phyloP scores from a whole-genome alignment of 805 yeast species.

The Saturnispora ahearnii region DNA sequence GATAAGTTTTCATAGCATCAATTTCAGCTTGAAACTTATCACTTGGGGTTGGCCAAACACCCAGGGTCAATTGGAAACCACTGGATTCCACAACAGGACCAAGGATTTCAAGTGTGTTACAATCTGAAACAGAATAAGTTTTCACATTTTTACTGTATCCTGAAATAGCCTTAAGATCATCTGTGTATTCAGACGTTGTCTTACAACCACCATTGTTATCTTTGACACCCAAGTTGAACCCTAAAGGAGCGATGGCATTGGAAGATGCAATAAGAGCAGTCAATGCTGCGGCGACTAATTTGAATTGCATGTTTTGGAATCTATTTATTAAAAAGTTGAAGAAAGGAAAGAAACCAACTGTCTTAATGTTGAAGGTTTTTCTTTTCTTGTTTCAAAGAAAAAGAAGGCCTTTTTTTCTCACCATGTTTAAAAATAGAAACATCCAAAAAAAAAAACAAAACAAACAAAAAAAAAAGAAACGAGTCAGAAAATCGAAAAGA shows the following conservation, averaged over 20 bases:
- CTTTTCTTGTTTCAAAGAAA: too few species aligned
- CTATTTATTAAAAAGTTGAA: background rate
- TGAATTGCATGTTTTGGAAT: constrained; percentile 13
- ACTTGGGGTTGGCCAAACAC: constrained; percentile 92
- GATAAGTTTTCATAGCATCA: constrained; percentile 55
- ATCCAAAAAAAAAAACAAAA: background rate
- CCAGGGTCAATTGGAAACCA: constrained; percentile 70
- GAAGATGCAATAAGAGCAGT: constrained; percentile 16
- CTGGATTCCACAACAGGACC: constrained; percentile 81
- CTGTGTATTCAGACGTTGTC: constrained; percentile 54
- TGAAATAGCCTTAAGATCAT: constrained; percentile 54
- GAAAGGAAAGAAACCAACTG: background rate
- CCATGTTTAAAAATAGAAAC: too few species aligned
- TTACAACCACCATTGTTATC: constrained; percentile 71
- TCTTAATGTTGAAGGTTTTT: too few species aligned
- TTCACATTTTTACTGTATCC: constrained; percentile 59
- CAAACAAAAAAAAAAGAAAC: too few species aligned
- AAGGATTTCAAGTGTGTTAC: constrained; percentile 75
- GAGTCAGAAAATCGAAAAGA: too few species aligned
- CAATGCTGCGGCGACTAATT: constrained; percentile 18
- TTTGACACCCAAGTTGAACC: constrained; percentile 81
- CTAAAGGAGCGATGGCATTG: constrained; percentile 34
- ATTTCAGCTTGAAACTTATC: constrained; percentile 69
- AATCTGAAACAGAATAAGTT: constrained; percentile 89
- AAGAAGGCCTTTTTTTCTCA: too few species aligned